Evolutionary conservation across 2,329 filamentous ascomycete genomes (phyloP).

Genomic region (Fusarium nematophilum): DNA sequence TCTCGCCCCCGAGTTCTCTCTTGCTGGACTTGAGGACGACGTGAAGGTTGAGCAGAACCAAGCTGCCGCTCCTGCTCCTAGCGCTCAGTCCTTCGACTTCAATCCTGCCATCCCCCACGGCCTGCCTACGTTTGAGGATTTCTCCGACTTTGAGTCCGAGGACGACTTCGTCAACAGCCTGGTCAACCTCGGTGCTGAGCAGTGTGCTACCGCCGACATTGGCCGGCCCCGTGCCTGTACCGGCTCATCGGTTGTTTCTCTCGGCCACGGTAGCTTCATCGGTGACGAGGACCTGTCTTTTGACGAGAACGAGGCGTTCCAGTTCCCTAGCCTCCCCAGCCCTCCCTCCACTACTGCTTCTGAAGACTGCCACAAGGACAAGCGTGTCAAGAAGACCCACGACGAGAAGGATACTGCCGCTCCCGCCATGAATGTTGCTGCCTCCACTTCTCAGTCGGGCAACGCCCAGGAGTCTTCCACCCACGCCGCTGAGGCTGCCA

Average conservation of each 20-base stretch:
- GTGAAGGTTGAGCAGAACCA: conserved; percentile 63
- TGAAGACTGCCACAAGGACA: conserved; percentile 63
- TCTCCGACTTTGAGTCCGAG: conserved; percentile 91
- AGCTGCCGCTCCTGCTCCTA: conserved; percentile 55
- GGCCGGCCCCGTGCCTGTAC: conserved; percentile 78
- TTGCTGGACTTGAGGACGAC: conserved; percentile 75
- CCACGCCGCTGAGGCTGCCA: conserved; percentile 51
- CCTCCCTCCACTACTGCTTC: conserved; percentile 59
- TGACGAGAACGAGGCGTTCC: conserved; percentile 73
- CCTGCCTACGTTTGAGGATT: conserved; percentile 82
- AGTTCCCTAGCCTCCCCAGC: conserved; percentile 71
- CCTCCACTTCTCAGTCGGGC: conserved; percentile 49
- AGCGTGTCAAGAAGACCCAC: conserved; percentile 66
- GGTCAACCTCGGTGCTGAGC: conserved; percentile 68
- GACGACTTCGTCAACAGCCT: conserved; percentile 82
- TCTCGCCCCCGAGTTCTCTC: conserved; percentile 71
- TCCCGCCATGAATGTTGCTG: conserved; percentile 57
- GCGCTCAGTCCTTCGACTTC: conserved; percentile 64
- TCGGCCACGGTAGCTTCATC: conserved; percentile 82
- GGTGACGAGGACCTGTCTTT: conserved; percentile 81
- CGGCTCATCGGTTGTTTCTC: conserved; percentile 73
- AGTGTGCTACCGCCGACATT: conserved; percentile 59
- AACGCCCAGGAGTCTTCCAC: conserved; percentile 51
- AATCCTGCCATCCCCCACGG: conserved; percentile 62
- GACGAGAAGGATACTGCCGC: conserved; percentile 57